Percentiles rank a stretch among this genome's conserved stretches.
phyloP scores from a whole-genome alignment of 108 stramenopile species.

The Cylindrotheca closterium region DNA sequence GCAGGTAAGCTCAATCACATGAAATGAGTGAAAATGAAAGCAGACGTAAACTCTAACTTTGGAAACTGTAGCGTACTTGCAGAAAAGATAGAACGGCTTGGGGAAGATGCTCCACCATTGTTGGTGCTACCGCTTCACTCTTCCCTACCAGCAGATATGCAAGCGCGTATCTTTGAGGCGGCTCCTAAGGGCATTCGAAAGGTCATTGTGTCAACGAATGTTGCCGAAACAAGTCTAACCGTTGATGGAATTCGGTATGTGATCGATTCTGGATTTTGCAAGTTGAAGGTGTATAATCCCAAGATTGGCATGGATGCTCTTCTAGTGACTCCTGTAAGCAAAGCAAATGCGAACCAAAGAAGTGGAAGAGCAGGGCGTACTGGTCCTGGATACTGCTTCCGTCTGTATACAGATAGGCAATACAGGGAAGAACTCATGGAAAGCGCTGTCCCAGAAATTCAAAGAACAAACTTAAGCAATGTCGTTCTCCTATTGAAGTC shows the following conservation, averaged over 20 bases:
- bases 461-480: constrained; percentile 96
- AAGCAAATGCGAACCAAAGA: constrained; percentile 98
- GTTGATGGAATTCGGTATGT: constrained; percentile 96
- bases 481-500: constrained; percentile 98
- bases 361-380: constrained; percentile 96
- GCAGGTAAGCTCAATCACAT: too few relatives aligned
- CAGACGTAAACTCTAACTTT: too few relatives aligned
- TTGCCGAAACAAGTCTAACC: constrained; percentile 98
- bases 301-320: constrained; percentile 99
- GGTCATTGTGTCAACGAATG: constrained; percentile 98
- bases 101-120: constrained; percentile 86
- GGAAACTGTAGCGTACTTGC: constrained; percentile 70
- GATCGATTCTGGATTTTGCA: constrained; percentile 96
- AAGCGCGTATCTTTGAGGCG: constrained; percentile 97
- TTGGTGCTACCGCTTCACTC: constrained; percentile 98
- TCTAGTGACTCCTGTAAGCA: constrained; percentile 93
- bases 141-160: constrained; percentile 97
- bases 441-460: constrained; percentile 96
- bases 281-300: constrained; percentile 99
- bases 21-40: too few relatives aligned
- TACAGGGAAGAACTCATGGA: constrained; percentile 95
- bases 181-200: constrained; percentile 92
- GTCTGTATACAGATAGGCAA: constrained; percentile 96
- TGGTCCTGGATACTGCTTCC: constrained; percentile 95
- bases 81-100: constrained; percentile 87